Evolutionary conservation across 2,329 filamentous ascomycete species (phyloP).

Genomic region (Elsinoe batatas): DNA sequence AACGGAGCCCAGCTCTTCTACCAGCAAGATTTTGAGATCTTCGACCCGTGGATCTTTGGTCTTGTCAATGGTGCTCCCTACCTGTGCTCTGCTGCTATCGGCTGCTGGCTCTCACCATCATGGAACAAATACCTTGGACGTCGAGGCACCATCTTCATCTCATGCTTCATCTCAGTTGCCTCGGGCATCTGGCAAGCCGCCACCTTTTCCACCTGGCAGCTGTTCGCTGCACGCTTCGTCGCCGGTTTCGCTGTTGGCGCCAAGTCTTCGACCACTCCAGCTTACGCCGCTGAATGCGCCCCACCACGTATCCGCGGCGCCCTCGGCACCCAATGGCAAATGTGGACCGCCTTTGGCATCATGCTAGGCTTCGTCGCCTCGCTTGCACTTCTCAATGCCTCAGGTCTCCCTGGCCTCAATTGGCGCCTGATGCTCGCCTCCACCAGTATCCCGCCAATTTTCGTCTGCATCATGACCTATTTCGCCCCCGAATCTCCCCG

Average conservation of each 20-base stretch:
- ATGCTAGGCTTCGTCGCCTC: slow-evolving; percentile 35
- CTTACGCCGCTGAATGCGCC: slow-evolving; percentile 32
- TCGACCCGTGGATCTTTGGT: slow-evolving; percentile 21
- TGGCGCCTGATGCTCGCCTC: slow-evolving; percentile 33
- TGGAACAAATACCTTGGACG: slow-evolving; percentile 50
- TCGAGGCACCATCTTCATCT: slow-evolving; percentile 54
- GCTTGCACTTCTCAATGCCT: slow-evolving; percentile 37
- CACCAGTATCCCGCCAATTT: slow-evolving; percentile 31
- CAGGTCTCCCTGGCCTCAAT: slow-evolving; percentile 34
- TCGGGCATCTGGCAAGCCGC: slow-evolving; percentile 29
- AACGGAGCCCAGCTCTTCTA: slow-evolving; percentile 32
- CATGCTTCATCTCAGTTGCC: slow-evolving; percentile 49
- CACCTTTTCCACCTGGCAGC: slow-evolving; percentile 15
- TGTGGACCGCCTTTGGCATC: slow-evolving; percentile 37
- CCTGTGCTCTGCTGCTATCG: slow-evolving; percentile 35
- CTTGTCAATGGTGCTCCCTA: slow-evolving; percentile 38
- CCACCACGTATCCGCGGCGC: slow-evolving; percentile 33
- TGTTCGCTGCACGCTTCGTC: slow-evolving; percentile 16
- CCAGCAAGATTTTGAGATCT: slow-evolving; percentile 15
- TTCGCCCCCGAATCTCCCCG: slow-evolving; percentile 35
- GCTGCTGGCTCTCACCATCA: slow-evolving; percentile 46
- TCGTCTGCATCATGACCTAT: slow-evolving; percentile 26
- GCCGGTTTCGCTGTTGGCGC: slow-evolving; percentile 32
- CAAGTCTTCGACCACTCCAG: slow-evolving; percentile 36
- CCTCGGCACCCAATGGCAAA: slow-evolving; percentile 39